Percentiles rank a stretch among this genome's conserved stretches.
Conservation (phyloP, 768 basidiomycete species). For the Fomitopsis pulvina region DNA sequence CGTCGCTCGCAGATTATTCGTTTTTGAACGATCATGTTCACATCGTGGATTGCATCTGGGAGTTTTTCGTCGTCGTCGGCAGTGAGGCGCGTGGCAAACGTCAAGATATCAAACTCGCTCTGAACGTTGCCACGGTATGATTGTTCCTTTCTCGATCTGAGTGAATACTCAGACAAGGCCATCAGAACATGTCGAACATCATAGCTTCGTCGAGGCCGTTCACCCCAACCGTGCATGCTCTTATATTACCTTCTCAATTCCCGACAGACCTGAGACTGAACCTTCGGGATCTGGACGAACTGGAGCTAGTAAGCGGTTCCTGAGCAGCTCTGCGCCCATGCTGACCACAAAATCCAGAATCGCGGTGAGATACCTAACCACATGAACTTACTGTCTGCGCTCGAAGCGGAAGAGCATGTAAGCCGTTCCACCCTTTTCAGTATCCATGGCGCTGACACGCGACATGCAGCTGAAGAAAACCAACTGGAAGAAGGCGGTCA, state of each 20-base stretch:
- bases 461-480: slow-evolving; percentile 41
- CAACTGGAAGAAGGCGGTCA: slow-evolving; percentile 41
- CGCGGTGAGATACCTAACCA: slow-evolving; percentile 55
- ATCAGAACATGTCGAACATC: slow-evolving; percentile 48
- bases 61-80: slow-evolving; percentile 72
- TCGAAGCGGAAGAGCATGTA: slow-evolving; percentile 58
- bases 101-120: slow-evolving; percentile 53
- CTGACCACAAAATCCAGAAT: slow-evolving; percentile 22
- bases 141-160: background rate
- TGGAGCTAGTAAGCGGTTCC: slow-evolving; percentile 39
- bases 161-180: background rate
- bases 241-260: slow-evolving; percentile 67
- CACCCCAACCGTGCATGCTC: slow-evolving; percentile 63
- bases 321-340: background rate
- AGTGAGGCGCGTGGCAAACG: slow-evolving; percentile 54
- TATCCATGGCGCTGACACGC: background rate
- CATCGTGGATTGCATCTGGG: slow-evolving; percentile 72
- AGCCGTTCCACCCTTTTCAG: slow-evolving; percentile 12
- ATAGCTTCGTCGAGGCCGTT: slow-evolving; percentile 57
- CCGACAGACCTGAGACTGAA: slow-evolving; percentile 64
- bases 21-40: slow-evolving; percentile 44
- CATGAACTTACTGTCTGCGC: slow-evolving; percentile 63
- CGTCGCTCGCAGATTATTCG: slow-evolving; percentile 35
- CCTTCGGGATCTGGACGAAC: slow-evolving; percentile 67
- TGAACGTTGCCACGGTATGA: slow-evolving; percentile 50